Base-by-base conservation (phyloP, 768 basidiomycete species). In the Tylopilus intermedius region DNA sequence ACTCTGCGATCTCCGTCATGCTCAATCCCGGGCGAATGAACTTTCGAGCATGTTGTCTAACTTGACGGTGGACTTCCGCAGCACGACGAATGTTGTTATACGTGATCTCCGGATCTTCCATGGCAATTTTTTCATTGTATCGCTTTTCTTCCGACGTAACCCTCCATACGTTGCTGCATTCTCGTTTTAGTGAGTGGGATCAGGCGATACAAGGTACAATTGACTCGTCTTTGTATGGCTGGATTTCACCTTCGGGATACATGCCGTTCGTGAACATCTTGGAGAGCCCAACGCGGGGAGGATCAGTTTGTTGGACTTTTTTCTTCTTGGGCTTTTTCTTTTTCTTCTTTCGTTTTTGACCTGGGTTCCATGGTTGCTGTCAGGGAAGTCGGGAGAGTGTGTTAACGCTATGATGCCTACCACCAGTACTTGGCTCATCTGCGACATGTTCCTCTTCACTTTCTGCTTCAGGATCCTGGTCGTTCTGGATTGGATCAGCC, bases 21-120 rank as follows among this genome's bases (percentile, higher is more conserved):
- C 79, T 78, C 91, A 96, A 88, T 1, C 96, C 96, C 10, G 94
- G 94, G 54, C 83, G 83, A 63, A 99, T 98, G 54, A 74, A 76
- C 67, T 85, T 85, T 61, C 84, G 82, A 4, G 90, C 93, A 63
- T 88, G 80, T 54, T 81, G 74, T 50, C 96, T 85, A 49, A 94
- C 95, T 67, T 90, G 88, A 43, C 96, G 81, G 68, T 99, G 96
- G 10, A 95, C 94, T 71, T 98, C 94, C n/a, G 90, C 89, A 38
- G 86, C 96, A 54, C 86, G 82, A 47, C 96, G 84, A 65, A 99
- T 94, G 66, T 79, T 82, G 60, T 90, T 80, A 71, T 98, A 99
- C 0, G 90, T 95, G 39, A 78, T 74, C 56, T 88, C 82, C 2
- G 90, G 88, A 68, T 96, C 91, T 62, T 87, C 83, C 65, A 84